A percentile compares a stretch with the other conserved stretches of the same genome.
phyloP scores from a whole-genome alignment of 805 yeast genomes.

The Ogataea degrootiae region DNA sequence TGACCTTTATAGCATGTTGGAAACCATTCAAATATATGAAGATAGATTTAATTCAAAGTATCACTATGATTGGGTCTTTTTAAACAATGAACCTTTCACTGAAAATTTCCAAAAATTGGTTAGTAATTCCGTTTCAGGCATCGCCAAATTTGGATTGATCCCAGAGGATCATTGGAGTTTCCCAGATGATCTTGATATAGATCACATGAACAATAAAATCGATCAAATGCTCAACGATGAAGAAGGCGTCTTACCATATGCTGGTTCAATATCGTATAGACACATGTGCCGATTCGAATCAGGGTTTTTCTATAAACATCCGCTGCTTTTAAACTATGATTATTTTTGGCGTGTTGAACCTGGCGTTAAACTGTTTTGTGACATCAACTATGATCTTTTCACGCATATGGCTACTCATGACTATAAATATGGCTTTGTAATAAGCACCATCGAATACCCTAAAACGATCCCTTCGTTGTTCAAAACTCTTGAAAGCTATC shows the following conservation, averaged over 20 bases:
- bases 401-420: conserved; percentile 64
- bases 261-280: conserved; percentile 59
- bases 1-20: conserved; percentile 53
- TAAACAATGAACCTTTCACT: conserved; percentile 61
- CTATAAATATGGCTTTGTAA: conserved; percentile 70
- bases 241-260: conserved; percentile 50
- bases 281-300: conserved; percentile 90
- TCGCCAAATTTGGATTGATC: conserved; percentile 56
- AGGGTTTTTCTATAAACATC: conserved; percentile 77
- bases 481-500: conserved; percentile 30
- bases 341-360: conserved; percentile 96
- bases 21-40: conserved; percentile 59
- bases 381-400: conserved; percentile 70
- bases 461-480: conserved; percentile 58
- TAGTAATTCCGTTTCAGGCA: conserved; percentile 52
- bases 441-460: conserved; percentile 65
- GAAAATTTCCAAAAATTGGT: conserved; percentile 48
- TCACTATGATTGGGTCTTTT: conserved; percentile 69
- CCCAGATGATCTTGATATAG: conserved; percentile 38
- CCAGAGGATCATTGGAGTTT: conserved; percentile 63
- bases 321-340: conserved; percentile 61
- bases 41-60: conserved; percentile 55
- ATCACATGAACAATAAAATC: conserved; percentile 17
- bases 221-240: conserved; percentile 17
- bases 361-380: conserved; percentile 70